A percentile compares a stretch with the other conserved stretches of the same genome.
Conservation (phyloP, 768 basidiomycete species). For the Leucocoprinus sp. region DNA sequence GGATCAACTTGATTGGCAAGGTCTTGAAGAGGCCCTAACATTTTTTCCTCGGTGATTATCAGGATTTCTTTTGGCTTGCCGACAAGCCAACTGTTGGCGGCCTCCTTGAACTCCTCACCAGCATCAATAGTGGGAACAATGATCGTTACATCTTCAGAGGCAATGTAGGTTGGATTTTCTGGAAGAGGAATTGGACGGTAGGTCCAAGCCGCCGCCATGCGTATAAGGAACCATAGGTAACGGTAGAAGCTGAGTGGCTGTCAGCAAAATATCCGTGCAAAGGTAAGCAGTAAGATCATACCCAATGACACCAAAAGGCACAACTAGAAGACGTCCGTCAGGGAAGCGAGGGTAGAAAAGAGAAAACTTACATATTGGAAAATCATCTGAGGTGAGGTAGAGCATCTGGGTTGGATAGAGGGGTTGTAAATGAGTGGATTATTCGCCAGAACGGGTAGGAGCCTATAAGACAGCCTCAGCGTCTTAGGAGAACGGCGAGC, state of each 20-base stretch:
- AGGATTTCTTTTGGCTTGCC: slow-evolving; percentile 80
- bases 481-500: slow-evolving; percentile 9
- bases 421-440: slow-evolving; percentile 31
- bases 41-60: slow-evolving; percentile 77
- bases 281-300: slow-evolving; percentile 22
- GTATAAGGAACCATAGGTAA: slow-evolving; percentile 89
- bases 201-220: slow-evolving; percentile 65
- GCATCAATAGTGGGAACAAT: slow-evolving; percentile 96
- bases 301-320: slow-evolving; percentile 88
- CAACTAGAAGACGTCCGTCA: slow-evolving; percentile 41
- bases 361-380: slow-evolving; percentile 73
- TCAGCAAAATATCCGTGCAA: background rate
- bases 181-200: slow-evolving; percentile 89
- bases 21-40: slow-evolving; percentile 82
- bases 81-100: slow-evolving; percentile 86
- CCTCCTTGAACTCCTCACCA: slow-evolving; percentile 92
- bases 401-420: slow-evolving; percentile 43
- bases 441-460: slow-evolving; percentile 29
- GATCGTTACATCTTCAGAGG: slow-evolving; percentile 90
- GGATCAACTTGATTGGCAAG: slow-evolving; percentile 86
- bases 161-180: slow-evolving; percentile 83
- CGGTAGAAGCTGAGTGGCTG: slow-evolving; percentile 66
- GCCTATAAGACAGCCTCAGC: slow-evolving; percentile 11
- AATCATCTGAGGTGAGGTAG: slow-evolving; percentile 86
- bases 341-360: background rate